Evolutionary conservation across 306 rosid species (phyloP), one percentile per base, ranked within the genome.

Genomic region (Rosa lucieae): DNA sequence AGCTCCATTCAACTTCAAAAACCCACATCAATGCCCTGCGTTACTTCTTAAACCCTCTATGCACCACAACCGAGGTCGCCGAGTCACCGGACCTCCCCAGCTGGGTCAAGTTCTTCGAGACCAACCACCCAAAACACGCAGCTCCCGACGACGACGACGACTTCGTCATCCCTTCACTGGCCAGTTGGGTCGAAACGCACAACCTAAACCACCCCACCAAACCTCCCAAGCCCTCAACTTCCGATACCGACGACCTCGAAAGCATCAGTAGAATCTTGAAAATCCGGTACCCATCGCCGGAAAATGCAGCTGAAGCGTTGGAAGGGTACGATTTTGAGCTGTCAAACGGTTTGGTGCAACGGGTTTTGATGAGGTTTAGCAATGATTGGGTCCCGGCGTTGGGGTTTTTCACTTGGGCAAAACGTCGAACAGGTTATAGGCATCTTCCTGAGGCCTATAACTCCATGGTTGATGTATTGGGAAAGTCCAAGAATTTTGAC

Each of bases 341-440:
- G 15, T 92, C 98, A 0, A 46, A 59, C 26, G 6, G 43, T 83
- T 82, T 86, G 82, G 90, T 89, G 58, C 79, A 80, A 21, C 85
- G 87, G 83, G 78, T 92, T 67, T 87, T 92, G 81, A 89, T 83
- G 85, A 89, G 95, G 79, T 92, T 92, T 67, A 62, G 78, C 76
- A 83, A 85, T 53, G 86, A 86, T 62, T 95, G 97, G 95, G 79
- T 86, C 61, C 62, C 86, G 0, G 98, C 97, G 32, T 90, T 85
- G 1, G 97, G 97, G 0, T 72, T 90, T 84, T 91, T 95, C 90
- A 76, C 0, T 21, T 95, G 98, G 99, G 92, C 98, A 77, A 91
- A 90, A 83, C 20, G 48, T 4, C 98, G 87, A 86, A 84, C 91
- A 26, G 87, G 90, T 77, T 95, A 92, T 73, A 52, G 10, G 88